These are phyloP conservation scores for Fistulinella staudtii DNA, from an alignment of 1,284 basidiomycete genomes.

Conservation along the genomic window DNA sequence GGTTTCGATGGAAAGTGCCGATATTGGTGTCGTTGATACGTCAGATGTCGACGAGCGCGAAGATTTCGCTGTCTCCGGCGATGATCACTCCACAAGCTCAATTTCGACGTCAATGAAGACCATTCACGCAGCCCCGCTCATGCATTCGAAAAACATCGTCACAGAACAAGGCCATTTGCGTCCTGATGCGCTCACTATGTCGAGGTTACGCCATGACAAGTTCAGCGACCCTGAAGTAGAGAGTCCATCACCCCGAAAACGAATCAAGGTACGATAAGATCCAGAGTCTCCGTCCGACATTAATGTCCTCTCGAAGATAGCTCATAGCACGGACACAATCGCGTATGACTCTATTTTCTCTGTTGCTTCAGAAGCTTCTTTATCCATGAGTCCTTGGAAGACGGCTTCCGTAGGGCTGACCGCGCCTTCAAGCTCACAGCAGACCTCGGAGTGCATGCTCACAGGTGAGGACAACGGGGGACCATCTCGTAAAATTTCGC, in stretches of 20 bases:
- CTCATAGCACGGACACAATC: constrained; percentile 7
- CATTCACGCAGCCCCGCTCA: background rate
- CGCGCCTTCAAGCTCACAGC: background rate
- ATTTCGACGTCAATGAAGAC: background rate
- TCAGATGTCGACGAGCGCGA: constrained; percentile 57
- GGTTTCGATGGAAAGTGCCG: constrained; percentile 33
- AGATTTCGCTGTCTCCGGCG: constrained; percentile 21
- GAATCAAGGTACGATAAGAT: constrained; percentile 25
- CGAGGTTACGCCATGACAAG: background rate
- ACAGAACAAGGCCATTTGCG: background rate
- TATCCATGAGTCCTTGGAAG: background rate
- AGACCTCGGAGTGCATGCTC: background rate
- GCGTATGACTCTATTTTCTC: background rate
- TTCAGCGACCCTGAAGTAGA: constrained; percentile 11
- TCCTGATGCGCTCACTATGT: background rate
- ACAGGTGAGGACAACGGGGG: background rate
- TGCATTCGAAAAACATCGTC: constrained; percentile 1
- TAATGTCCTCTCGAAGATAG: constrained; percentile 21
- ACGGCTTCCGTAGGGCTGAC: background rate
- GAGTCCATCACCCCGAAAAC: constrained; percentile 27
- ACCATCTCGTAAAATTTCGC: constrained; percentile 3
- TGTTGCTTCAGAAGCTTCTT: background rate
- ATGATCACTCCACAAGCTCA: constrained; percentile 1
- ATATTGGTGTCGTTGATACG: constrained; percentile 55
- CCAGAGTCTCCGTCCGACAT: background rate